Evolutionary conservation across 1,284 basidiomycete species (phyloP), one percentile per base, ranked within the genome.

Genomic region (Porogramme epimiltina): DNA sequence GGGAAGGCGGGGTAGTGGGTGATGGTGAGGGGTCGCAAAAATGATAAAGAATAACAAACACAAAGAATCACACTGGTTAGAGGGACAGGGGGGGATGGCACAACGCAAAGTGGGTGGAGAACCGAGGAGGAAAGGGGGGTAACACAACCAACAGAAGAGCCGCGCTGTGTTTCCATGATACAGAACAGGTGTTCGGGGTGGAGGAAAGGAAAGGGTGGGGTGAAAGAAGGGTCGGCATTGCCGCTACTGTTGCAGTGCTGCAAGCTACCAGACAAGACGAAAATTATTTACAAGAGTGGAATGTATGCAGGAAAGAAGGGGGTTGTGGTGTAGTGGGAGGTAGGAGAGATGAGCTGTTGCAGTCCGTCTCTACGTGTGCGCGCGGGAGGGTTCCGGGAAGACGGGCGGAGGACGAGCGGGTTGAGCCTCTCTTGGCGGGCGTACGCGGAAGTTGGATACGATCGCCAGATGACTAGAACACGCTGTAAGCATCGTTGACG

Each of bases 401-500:
- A 70, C 66, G 23, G 71, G 68, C 19, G 71, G 65, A 20, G 74
- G 70, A 26, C 73, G 71, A 38, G 69, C 63, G 23, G 66, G 65
- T 38, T 59, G 65, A 9, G 66, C 60, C 18, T 81, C 79, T 60
- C 77, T 73, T 20, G 81, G 85, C 13, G 85, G 85, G 62, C 87
- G 90, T 52, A 91, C 78, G 52, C 87, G 83, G 75, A 92, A 90
- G 66, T 88, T 83, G 60, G 79, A 74, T 55, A 80, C 75, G 52
- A 91, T 78, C 56, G 78, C 81, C 54, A 90, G 68, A 62, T 89
- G 86, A 64, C 87, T 91, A 49, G n/a, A n/a, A n/a, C n/a, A 19
- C n/a, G 13, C 19, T 15, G 10, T 22, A 50, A 36, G 60, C 58
- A 56, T 50, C n/a, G n/a, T n/a, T n/a, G n/a, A n/a, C n/a, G n/a